A percentile compares a stretch with the other conserved stretches of the same genome.
These are phyloP conservation scores for Amaranthus palmeri DNA, from an alignment of 148 eudicot genomes.

Conservation along the genomic window DNA sequence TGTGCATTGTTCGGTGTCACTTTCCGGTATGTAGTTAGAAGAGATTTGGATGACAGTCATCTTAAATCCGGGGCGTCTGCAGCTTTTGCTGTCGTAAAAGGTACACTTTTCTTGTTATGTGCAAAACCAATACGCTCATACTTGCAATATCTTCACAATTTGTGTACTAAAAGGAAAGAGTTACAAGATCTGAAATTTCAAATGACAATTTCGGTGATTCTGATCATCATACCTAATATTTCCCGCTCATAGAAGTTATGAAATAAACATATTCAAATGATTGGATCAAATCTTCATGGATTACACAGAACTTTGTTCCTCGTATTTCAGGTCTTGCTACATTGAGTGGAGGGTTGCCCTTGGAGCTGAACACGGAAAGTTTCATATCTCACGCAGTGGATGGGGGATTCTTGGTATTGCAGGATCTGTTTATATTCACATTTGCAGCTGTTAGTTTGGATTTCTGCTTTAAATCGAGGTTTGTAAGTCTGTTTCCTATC, in stretches of 20 bases:
- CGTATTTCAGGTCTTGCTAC: slow-evolving; percentile 67
- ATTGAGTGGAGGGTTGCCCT: slow-evolving; percentile 59
- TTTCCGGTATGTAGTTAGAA: slow-evolving; percentile 74
- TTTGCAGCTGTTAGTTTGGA: slow-evolving; percentile 86
- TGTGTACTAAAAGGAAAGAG: not conserved
- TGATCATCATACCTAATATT: too few species aligned
- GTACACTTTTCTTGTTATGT: slow-evolving; percentile 26
- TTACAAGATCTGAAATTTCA: not conserved
- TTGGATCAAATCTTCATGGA: not conserved
- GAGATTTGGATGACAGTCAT: slow-evolving; percentile 81
- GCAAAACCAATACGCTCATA: not conserved
- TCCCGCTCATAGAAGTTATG: too few species aligned
- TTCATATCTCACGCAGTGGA: slow-evolving; percentile 50
- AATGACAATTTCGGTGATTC: not conserved
- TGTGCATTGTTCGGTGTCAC: slow-evolving; percentile 94
- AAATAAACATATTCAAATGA: too few species aligned
- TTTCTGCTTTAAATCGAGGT: slow-evolving; percentile 71
- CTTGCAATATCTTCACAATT: not conserved
- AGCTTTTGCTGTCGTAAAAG: slow-evolving; percentile 89
- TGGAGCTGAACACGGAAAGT: slow-evolving; percentile 54
- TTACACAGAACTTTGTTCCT: not conserved
- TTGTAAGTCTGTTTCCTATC: slow-evolving; percentile 77
- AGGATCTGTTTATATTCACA: slow-evolving; percentile 66
- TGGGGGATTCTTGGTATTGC: slow-evolving; percentile 57
- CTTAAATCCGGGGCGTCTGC: slow-evolving; percentile 84